Evolutionary conservation across 208 protist species (phyloP), one percentile per base, ranked within the genome.

Genomic region (Leishmania arabica): DNA sequence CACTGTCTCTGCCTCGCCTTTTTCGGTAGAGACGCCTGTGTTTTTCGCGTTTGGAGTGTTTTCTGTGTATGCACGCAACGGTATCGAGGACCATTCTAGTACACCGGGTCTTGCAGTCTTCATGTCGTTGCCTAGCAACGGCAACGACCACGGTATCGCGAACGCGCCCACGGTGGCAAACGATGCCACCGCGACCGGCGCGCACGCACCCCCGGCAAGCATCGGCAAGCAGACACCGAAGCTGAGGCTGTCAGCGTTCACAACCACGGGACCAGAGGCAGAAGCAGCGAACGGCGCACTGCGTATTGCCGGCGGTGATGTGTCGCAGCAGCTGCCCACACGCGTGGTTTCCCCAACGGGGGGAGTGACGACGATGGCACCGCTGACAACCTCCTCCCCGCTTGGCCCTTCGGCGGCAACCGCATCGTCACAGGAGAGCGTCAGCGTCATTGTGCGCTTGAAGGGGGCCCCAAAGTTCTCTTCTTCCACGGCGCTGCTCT

Each of bases 401-500:
- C 34, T 1, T 8, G 47, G 15, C 42, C 49, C n/a, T 13, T 19
- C 51, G 24, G 9, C 17, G 31, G 34, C 60, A 24, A 9, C 37
- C 21, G 21, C 58, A 42, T 53, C 75, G 37, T 19, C 81, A 24
- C 78, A 77, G 77, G 88, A 91, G 37, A 85, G 76, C 71, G 78
- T 91, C 21, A 82, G 83, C 70, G 85, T 91, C 1, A 40, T 91
- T 17, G 83, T 91, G 75, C 85, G 88, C 8, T 74, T 91, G 9
- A 89, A 88, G 37, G 42, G 7, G 8, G 19, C 64, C 3, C 6
- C 74, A 7, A 78, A 77, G 65, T 2, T 71, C 21, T 27, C 54
- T 37, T 49, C 56, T 17, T 31, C 74, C 9, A 56, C 45, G 24
- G 60, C 51, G 34, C 45, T 81, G 80, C 73, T 89, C 7, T n/a